Percentiles rank a stretch among this genome's conserved stretches.
These are phyloP conservation scores for Nakaseomyces delphensis DNA, from an alignment of 1,139 yeast genomes.

Conservation along the genomic window DNA sequence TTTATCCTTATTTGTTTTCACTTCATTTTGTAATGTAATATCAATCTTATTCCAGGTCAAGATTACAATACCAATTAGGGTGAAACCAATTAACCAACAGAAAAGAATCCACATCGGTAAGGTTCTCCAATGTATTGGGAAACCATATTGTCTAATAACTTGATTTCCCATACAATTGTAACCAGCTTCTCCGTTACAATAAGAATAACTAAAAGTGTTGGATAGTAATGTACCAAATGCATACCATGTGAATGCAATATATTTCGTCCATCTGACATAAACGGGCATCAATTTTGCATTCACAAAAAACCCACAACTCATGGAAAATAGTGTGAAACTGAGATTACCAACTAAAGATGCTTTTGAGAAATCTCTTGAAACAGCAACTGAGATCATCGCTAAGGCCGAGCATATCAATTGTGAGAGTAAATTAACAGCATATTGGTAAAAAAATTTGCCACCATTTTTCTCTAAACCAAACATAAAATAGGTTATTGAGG, in stretches of 20 bases:
- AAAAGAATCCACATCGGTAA: constrained; percentile 55
- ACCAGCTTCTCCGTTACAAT: constrained; percentile 43
- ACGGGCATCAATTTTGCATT: constrained; percentile 72
- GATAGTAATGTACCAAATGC: constrained; percentile 62
- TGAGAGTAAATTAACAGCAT: constrained; percentile 48
- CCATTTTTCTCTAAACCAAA: constrained; percentile 54
- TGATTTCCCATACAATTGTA: constrained; percentile 38
- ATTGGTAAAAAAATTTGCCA: constrained; percentile 51
- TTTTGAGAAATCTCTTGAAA: constrained; percentile 55
- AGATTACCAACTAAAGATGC: constrained; percentile 57
- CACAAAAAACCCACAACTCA: constrained; percentile 76
- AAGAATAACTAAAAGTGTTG: constrained; percentile 56
- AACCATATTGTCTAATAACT: constrained; percentile 51
- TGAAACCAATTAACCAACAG: constrained; percentile 53
- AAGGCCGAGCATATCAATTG: constrained; percentile 34
- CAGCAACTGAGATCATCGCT: constrained; percentile 38
- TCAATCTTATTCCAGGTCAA: constrained; percentile 45
- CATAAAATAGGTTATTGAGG: constrained; percentile 65
- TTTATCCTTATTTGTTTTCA: constrained; percentile 17
- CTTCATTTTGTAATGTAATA: constrained; percentile 31
- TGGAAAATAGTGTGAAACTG: constrained; percentile 61
- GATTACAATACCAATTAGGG: constrained; percentile 40
- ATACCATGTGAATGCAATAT: constrained; percentile 68
- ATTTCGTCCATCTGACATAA: constrained; percentile 77
- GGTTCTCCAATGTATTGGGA: constrained; percentile 54